Conservation (phyloP, 495 filamentous ascomycete genomes). For the Lasiosphaeria ovina region DNA sequence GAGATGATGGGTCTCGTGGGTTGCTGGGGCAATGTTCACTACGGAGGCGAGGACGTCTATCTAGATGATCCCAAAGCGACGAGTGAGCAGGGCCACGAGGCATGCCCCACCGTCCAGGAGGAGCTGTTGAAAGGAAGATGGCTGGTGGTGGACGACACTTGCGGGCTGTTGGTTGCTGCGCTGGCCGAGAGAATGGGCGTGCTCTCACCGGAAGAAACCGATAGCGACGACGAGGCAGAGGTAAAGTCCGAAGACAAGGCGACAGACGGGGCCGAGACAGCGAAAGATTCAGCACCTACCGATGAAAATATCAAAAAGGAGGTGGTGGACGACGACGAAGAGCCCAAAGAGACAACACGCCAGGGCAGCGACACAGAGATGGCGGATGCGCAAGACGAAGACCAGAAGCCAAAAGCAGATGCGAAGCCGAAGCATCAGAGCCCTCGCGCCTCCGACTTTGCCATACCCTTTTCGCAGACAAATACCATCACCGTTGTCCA, state of each 20-base stretch:
- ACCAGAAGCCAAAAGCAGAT: constrained; percentile 11
- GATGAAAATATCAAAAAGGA: constrained; percentile 5
- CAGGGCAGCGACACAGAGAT: constrained; percentile 20
- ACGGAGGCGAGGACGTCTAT: constrained; percentile 37
- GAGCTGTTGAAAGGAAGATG: constrained; percentile 61
- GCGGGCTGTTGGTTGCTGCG: constrained; percentile 80
- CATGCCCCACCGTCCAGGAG: constrained; percentile 16
- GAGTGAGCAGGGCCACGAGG: constrained; percentile 27
- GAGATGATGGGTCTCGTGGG: constrained; percentile 72
- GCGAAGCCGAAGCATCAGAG: constrained; percentile 28
- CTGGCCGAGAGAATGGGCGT: constrained; percentile 92
- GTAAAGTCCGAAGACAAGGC: constrained; percentile 19
- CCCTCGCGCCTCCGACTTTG: constrained; percentile 33
- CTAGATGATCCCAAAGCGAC: constrained; percentile 29
- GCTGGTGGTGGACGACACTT: constrained; percentile 87
- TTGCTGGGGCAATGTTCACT: constrained; percentile 54
- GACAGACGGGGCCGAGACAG: constrained; percentile 8
- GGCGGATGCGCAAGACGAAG: constrained; percentile 14
- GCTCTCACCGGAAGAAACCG: constrained; percentile 53
- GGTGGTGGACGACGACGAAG: not conserved
- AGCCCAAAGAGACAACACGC: constrained; percentile 1
- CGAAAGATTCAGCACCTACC: constrained; percentile 1
- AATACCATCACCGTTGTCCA: constrained; percentile 91
- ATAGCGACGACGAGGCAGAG: constrained; percentile 35
- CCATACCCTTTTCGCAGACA: constrained; percentile 50